Base-by-base conservation (phyloP, 169 alveolate species). In the Eimeria maxima region DNA sequence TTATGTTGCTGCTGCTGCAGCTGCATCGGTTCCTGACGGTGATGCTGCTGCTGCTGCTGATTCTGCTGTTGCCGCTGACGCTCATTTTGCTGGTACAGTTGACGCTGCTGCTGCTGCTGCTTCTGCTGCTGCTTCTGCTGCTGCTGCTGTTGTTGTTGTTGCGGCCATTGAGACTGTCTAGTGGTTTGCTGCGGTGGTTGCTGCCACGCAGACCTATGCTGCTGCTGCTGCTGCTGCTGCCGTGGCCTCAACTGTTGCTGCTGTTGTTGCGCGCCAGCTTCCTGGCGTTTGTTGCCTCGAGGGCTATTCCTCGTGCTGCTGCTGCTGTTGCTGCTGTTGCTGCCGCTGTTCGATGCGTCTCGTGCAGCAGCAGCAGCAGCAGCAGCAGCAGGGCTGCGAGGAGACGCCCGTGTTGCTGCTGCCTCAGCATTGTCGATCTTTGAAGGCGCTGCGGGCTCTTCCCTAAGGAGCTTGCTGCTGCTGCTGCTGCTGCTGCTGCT, bases 1-100 rank as follows among this genome's bases (percentile, higher is more conserved):
- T 76, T 69, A 44, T 6, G 90, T 71, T 14, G 45, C 45, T 80
- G 90, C 90, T 47, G 71, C 65, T 47, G 90, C 71, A n/a, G n/a
- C n/a, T n/a, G n/a, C n/a, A n/a, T n/a, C n/a, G n/a, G n/a, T n/a
- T n/a, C n/a, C n/a, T n/a, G n/a, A n/a, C n/a, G n/a, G n/a, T 80
- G 90, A 29, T 78, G 90, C 90, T 47, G 90, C 90, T 50, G 45
- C 45, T 47, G 90, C 71, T 8, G 71, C 65, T 80, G 90, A 45
- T 80, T 69, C 53, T 45, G 45, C n/a, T 29, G 65, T 33, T 80
- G 65, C 69, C 24, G 90, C 90, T 80, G 90, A 14, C 18, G 6
- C 4, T 16, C 47, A 8, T 5, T 45, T 45, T 38, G 57, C 55
- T 42, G 50, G 63, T 74, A 18, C 33, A 5, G 14, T 18, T 10